Evolutionary conservation across 2,329 filamentous ascomycete species (phyloP), one percentile per base, ranked within the genome.

Genomic region (Cucurbitaria berberidis): DNA sequence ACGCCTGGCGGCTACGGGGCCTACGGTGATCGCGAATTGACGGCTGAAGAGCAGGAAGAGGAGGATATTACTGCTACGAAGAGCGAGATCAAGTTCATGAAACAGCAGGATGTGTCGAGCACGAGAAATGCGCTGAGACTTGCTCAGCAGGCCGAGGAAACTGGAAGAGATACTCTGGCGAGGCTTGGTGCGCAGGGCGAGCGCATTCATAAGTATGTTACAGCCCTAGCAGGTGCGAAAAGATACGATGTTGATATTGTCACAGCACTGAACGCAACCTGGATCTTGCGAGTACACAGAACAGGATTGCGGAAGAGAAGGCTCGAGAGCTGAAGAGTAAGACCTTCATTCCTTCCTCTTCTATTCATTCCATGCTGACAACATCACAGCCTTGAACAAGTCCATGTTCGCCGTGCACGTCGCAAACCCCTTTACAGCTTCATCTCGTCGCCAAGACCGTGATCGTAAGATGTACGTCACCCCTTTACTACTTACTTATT

Each of bases 401-500:
- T 92, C 88, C 78, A 96, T 97, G 91, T 96, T 96, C 69, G 89
- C 90, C 5, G 84, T 93, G 19, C 89, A 92, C 67, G 87, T 93
- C 18, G 53, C 59, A 35, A 72, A 68, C 57, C 78, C 78, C 5
- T 80, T 96, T 72, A 95, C 90, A 0, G 86, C 85, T 13, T 86
- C 84, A 57, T 68, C 65, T 7, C 60, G 74, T 41, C 62, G 64
- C 35, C 63, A 84, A 82, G 61, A 69, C 29, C 64, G 69, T 22
- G 90, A 95, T 60, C 81, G 88, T 45, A 82, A 86, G 46, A 66
- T 68, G 80, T 62, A 82, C 48, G 85, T 84, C 51, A 89, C 2
- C 9, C 15, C 29, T 77, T 93, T 63, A 83, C 86, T 30, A 86
- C 86, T 26, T 6, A 3, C 19, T 10, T 29, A 10, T 10, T 7